A percentile compares a stretch with the other conserved stretches of the same genome.
phyloP scores from a whole-genome alignment of 768 basidiomycete genomes.

The Tephrocybe sp. region DNA sequence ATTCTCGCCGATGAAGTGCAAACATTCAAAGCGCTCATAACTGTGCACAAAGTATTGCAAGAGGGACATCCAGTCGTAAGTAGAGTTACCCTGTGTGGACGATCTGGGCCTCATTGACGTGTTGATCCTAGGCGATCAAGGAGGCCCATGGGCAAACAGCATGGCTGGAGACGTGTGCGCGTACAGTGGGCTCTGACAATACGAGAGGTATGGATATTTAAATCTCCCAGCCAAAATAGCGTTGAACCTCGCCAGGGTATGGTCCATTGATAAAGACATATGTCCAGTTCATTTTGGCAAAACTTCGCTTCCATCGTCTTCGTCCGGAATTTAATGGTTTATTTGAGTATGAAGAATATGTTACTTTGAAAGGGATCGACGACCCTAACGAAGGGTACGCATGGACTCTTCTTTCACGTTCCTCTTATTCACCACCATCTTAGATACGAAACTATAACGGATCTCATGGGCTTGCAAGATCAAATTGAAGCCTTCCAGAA shows the following conservation, averaged over 20 bases:
- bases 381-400: slow-evolving; percentile 98
- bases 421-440: slow-evolving; percentile 12
- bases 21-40: slow-evolving; percentile 97
- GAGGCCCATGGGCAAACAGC: slow-evolving; percentile 96
- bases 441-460: slow-evolving; percentile 96
- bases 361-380: slow-evolving; percentile 94
- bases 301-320: slow-evolving; percentile 92
- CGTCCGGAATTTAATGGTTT: slow-evolving; percentile 98
- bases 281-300: slow-evolving; percentile 92
- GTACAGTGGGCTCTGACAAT: slow-evolving; percentile 79
- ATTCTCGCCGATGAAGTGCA: slow-evolving; percentile 96
- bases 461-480: slow-evolving; percentile 97
- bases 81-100: slow-evolving; percentile 8
- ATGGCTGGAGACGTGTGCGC: slow-evolving; percentile 96
- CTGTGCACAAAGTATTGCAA: slow-evolving; percentile 95
- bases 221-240: not conserved
- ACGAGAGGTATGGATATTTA: slow-evolving; percentile 57
- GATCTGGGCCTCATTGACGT: slow-evolving; percentile 1
- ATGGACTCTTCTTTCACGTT: slow-evolving; percentile 1
- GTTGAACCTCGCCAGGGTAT: slow-evolving; percentile 58
- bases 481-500: slow-evolving; percentile 99
- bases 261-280: slow-evolving; percentile 92
- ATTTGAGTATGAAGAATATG: slow-evolving; percentile 99
- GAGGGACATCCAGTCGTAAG: slow-evolving; percentile 92
- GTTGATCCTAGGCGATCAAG: slow-evolving; percentile 75